Percentiles rank a stretch among this genome's conserved stretches.
phyloP scores from a whole-genome alignment of 2,329 filamentous ascomycete species.

The Exophiala sideris region DNA sequence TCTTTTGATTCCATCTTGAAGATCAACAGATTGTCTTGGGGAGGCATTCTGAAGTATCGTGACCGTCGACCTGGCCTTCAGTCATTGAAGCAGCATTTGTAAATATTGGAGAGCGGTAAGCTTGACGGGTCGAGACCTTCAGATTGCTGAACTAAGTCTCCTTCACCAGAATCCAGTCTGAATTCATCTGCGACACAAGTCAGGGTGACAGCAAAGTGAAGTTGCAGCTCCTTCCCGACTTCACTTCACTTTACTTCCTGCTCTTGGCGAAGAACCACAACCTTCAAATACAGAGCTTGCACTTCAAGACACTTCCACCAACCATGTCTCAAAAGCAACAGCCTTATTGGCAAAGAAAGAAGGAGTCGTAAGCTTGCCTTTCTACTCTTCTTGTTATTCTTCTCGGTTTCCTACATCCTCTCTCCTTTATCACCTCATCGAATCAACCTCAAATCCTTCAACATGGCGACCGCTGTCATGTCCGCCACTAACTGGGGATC shows the following conservation, averaged over 20 bases:
- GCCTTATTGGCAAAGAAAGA: constrained; percentile 17
- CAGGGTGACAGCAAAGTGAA: no score
- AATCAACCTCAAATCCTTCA: not conserved
- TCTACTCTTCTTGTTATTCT: not conserved
- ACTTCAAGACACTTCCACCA: not conserved
- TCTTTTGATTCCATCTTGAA: no score
- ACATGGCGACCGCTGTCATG: not conserved
- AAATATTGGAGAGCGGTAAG: no score
- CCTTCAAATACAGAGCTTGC: not conserved
- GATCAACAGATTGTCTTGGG: no score
- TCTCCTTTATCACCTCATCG: not conserved
- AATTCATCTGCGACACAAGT: no score
- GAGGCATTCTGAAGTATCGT: no score
- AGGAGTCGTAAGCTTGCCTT: constrained; percentile 17
- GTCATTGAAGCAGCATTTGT: no score
- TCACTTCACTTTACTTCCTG: not conserved
- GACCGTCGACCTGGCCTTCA: no score
- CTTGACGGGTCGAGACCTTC: no score
- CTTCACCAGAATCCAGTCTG: no score
- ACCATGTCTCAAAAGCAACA: constrained; percentile 16
- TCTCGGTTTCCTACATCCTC: not conserved
- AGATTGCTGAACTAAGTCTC: no score
- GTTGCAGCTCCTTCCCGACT: not conserved
- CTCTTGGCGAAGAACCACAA: not conserved
- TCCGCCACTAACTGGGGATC: constrained; percentile 1